phyloP scores from a whole-genome alignment of 2,329 filamentous ascomycete genomes.

The Colletotrichum sidae region DNA sequence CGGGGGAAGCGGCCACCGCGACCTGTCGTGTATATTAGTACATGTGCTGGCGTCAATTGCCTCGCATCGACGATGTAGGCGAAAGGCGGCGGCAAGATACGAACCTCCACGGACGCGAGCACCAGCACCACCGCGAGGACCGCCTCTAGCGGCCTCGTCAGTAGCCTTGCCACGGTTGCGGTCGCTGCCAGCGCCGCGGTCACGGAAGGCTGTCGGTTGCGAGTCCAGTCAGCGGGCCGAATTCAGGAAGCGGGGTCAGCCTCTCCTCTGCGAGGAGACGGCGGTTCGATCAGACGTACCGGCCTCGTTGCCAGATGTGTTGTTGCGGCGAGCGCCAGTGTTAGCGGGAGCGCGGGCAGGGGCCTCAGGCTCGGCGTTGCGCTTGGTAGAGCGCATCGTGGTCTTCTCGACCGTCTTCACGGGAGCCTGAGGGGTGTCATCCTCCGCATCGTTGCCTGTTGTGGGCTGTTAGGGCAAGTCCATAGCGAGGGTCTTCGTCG shows the following conservation, averaged over 20 bases:
- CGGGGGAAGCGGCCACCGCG: slow-evolving; percentile 66
- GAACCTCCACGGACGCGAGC: slow-evolving; percentile 72
- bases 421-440: slow-evolving; percentile 82
- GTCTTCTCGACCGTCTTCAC: slow-evolving; percentile 92
- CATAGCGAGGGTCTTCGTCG: slow-evolving; percentile 36
- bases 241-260: slow-evolving; percentile 31
- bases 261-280: slow-evolving; percentile 29
- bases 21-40: slow-evolving; percentile 49
- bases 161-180: slow-evolving; percentile 86
- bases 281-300: slow-evolving; percentile 69
- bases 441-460: slow-evolving; percentile 72
- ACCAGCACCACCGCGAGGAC: slow-evolving; percentile 68
- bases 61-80: not conserved
- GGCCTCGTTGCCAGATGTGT: slow-evolving; percentile 82
- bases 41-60: not conserved
- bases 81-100: slow-evolving; percentile 40
- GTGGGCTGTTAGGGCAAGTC: slow-evolving; percentile 34
- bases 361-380: slow-evolving; percentile 83
- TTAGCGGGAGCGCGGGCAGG: slow-evolving; percentile 60
- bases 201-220: slow-evolving; percentile 79
- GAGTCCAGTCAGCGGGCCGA: slow-evolving; percentile 22
- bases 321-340: slow-evolving; percentile 64
- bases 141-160: slow-evolving; percentile 71
- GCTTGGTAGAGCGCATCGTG: slow-evolving; percentile 80
- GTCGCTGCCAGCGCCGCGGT: slow-evolving; percentile 82